Percentiles rank a stretch among this genome's conserved stretches.
Conservation (phyloP, 2,329 filamentous ascomycete genomes). For the Albophoma yamanashiensis region DNA sequence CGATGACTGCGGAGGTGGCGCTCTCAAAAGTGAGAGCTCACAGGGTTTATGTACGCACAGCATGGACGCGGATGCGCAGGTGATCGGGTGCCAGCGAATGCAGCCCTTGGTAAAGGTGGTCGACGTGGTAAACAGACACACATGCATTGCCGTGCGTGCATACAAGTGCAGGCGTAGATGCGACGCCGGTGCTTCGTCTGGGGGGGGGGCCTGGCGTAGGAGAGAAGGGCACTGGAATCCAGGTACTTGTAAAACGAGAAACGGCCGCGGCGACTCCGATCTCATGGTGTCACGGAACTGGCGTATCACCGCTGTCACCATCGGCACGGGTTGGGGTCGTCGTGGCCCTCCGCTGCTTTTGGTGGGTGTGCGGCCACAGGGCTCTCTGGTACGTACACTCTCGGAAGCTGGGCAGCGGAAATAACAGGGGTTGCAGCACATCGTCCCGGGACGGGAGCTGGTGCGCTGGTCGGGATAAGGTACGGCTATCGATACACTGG, state of each 20-base stretch:
- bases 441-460: background rate
- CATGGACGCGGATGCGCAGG: slow-evolving; percentile 2
- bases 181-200: background rate
- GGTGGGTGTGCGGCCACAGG: background rate
- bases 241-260: background rate
- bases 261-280: background rate
- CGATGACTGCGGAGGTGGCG: background rate
- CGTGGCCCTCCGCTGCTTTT: background rate
- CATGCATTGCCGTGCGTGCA: slow-evolving; percentile 1
- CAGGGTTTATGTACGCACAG: background rate
- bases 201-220: background rate
- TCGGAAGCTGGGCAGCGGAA: background rate
- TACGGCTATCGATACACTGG: background rate
- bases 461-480: background rate
- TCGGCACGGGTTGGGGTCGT: background rate
- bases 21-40: background rate
- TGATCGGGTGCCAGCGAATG: slow-evolving; percentile 3
- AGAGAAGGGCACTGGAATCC: background rate
- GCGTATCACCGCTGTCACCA: background rate
- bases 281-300: background rate
- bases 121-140: background rate
- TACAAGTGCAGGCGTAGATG: background rate
- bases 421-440: background rate
- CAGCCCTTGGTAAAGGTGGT: background rate
- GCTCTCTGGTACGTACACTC: background rate